These are phyloP conservation scores for Melastoma malabathricum DNA, from an alignment of 345 rosid genomes.

Conservation along the genomic window DNA sequence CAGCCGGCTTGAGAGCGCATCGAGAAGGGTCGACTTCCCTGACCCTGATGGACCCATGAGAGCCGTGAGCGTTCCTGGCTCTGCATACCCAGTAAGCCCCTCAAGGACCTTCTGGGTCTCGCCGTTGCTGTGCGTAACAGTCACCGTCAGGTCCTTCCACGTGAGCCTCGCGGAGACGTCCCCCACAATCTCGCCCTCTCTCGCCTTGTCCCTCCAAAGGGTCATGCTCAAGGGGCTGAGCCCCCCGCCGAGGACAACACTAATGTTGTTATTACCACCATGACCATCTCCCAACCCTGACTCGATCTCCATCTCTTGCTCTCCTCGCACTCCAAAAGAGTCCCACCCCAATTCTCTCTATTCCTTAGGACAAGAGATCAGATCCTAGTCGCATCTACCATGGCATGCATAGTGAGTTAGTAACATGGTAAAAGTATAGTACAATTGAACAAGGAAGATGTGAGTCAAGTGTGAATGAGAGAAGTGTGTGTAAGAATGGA, in stretches of 20 bases:
- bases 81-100: conserved; percentile 79
- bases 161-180: conserved; percentile 88
- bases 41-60: conserved; percentile 99
- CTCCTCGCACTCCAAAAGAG: too few relatives aligned
- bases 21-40: conserved; percentile 88
- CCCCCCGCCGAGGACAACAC: conserved; percentile 24
- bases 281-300: too few relatives aligned
- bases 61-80: conserved; percentile 78
- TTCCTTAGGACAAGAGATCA: too few relatives aligned
- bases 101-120: conserved; percentile 73
- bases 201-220: conserved; percentile 10
- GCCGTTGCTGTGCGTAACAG: conserved; percentile 57
- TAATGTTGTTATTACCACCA: too few relatives aligned
- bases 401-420: too few relatives aligned
- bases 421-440: too few relatives aligned
- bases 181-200: conserved; percentile 41
- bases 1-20: conserved; percentile 86
- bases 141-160: conserved; percentile 91
- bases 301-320: too few relatives aligned
- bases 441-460: too few relatives aligned
- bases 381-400: too few relatives aligned
- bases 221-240: conserved; percentile 72
- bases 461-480: too few relatives aligned
- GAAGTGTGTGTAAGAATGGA: too few relatives aligned
- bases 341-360: too few relatives aligned